Evolutionary conservation across 176 grass and related monocot species (phyloP).

Genomic region (Triticum monococcum): DNA sequence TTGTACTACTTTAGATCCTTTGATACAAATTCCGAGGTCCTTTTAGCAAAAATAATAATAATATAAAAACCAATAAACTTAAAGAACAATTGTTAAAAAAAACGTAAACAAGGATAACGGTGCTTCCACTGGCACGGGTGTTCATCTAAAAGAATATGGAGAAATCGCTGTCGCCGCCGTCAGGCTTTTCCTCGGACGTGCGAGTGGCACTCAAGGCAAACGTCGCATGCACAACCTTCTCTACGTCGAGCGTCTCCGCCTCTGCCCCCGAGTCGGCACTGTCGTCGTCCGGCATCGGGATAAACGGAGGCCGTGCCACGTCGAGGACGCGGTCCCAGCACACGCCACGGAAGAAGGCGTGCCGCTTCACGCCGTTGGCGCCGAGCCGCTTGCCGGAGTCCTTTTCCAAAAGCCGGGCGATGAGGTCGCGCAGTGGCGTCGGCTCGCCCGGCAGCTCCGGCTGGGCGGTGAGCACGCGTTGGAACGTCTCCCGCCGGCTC

Average conservation of each 20-base stretch:
- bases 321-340: conserved; percentile 69
- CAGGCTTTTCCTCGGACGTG: not conserved
- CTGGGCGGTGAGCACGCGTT: conserved; percentile 72
- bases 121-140: not conserved
- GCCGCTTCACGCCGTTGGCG: conserved; percentile 54
- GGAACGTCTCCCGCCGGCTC: conserved; percentile 96
- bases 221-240: conserved; percentile 74
- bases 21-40: too few species aligned
- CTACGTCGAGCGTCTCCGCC: conserved; percentile 63
- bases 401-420: conserved; percentile 79
- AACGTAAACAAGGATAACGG: too few species aligned
- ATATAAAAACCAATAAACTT: too few species aligned
- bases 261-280: not conserved
- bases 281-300: conserved; percentile 34
- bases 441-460: conserved; percentile 83
- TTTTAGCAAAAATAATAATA: too few species aligned
- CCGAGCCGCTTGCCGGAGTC: conserved; percentile 76
- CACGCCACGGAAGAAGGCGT: conserved; percentile 80
- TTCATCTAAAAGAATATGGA: conserved; percentile 39
- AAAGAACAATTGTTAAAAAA: too few species aligned
- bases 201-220: conserved; percentile 14
- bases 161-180: conserved; percentile 29
- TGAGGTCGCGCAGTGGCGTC: conserved; percentile 76
- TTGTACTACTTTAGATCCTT: too few species aligned
- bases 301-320: conserved; percentile 79